These are phyloP conservation scores for Ilyonectria robusta DNA, from an alignment of 2,329 filamentous ascomycete species.

Conservation along the genomic window DNA sequence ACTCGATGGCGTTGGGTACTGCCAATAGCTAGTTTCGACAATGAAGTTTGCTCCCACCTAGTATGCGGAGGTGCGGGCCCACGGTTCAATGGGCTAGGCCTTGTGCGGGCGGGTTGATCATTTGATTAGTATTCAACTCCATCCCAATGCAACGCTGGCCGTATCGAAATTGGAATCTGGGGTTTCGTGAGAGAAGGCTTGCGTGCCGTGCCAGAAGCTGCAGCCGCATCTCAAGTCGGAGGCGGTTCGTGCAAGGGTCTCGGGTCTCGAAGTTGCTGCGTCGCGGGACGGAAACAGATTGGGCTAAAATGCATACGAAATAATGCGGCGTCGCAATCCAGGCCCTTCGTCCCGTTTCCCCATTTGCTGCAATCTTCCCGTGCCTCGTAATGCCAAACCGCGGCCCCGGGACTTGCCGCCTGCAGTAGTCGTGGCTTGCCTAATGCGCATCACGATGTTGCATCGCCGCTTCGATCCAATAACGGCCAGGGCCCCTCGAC, in stretches of 20 bases:
- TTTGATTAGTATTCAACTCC: background rate
- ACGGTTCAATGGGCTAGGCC: background rate
- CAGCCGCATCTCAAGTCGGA: background rate
- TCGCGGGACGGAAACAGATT: background rate
- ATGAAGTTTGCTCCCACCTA: background rate
- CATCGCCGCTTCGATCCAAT: slow-evolving; percentile 13
- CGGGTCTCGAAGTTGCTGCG: background rate
- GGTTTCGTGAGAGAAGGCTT: background rate
- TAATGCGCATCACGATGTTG: slow-evolving; percentile 22
- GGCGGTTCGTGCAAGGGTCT: slow-evolving; percentile 9
- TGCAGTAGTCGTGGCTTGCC: slow-evolving; percentile 20
- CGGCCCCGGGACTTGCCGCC: background rate
- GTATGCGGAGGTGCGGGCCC: background rate
- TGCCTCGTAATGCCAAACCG: slow-evolving; percentile 2
- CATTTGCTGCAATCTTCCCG: background rate
- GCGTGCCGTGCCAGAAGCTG: background rate
- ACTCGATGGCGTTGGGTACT: background rate
- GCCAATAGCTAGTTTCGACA: background rate
- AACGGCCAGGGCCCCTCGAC: background rate
- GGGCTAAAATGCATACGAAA: background rate
- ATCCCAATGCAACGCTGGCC: slow-evolving; percentile 9
- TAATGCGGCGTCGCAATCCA: background rate
- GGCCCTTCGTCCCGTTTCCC: background rate
- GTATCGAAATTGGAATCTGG: background rate
- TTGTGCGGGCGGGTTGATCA: background rate